Base-by-base conservation (phyloP, 75 land plant species). In the Larix kaempferi region DNA sequence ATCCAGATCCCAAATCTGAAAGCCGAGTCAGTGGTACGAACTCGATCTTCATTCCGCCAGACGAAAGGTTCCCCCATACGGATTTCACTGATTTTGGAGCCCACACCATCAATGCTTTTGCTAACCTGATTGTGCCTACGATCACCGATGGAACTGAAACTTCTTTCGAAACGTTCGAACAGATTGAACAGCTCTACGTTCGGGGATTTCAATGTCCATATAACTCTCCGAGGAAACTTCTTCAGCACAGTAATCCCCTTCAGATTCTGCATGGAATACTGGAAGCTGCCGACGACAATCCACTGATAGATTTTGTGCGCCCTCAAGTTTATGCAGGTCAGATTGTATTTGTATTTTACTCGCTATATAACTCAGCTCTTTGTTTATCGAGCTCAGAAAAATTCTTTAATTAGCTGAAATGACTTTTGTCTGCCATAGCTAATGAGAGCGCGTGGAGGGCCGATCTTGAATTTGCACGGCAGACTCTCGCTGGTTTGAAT, bases 401-500 rank as follows among this genome's bases (percentile, higher is more conserved):
- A 14, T 65, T 11, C 33, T 2, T 14, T 25, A 63, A 27, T 14
- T 25, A 63, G 65, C 29, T 63, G 3, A 23, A 29, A 63, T 63
- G 14, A 63, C 23, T 63, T 13, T 63, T 25, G 4, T 25, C 16
- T 25, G 2, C 3, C 14, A 33, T 8, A 63, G 13, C 14, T 23
- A 23, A 3, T 22, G 15, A 4, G 33, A 29, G 33, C 33, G 33
- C 33, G 65, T 89, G 89, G 89, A 52, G 75, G 3, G 59, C 54
- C 12, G 91, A 89, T 69, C 78, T 65, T 41, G 91, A 87, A 39
- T 89, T 84, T 56, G 84, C 89, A 7, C 86, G 91, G 22, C 84
- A 89, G 23, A 73, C 81, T 37, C 76, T 89, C 21, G 86, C 91
- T 23, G 89, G 91, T 16, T 74, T 92, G 16, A 93, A 91, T 78